phyloP scores from a whole-genome alignment of 2,329 filamentous ascomycete genomes.

The Stagonosporopsis rhizophila region DNA sequence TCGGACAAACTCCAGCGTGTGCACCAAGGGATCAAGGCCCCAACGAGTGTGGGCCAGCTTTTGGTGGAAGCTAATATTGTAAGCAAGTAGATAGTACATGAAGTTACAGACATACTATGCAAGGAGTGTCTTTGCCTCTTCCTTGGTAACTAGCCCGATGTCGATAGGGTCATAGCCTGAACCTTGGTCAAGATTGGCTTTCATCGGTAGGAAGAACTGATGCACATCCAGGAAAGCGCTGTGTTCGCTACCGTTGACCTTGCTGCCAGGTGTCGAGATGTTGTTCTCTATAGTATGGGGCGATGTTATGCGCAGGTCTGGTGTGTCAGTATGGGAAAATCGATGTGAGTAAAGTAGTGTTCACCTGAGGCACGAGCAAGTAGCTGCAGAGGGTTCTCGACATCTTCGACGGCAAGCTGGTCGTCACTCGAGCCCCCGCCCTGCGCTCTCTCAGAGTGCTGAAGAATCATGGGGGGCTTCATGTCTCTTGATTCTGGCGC shows the following conservation, averaged over 20 bases:
- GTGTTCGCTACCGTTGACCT: constrained; percentile 41
- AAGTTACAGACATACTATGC: constrained; percentile 61
- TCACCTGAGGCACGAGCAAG: constrained; percentile 70
- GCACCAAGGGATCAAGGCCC: constrained; percentile 73
- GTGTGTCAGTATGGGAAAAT: neutral
- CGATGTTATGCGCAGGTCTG: constrained; percentile 65
- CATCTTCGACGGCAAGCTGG: constrained; percentile 67
- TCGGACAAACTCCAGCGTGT: constrained; percentile 70
- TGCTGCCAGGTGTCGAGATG: constrained; percentile 39
- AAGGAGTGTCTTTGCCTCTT: constrained; percentile 71
- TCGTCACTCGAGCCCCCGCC: constrained; percentile 45
- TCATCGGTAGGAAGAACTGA: constrained; percentile 71
- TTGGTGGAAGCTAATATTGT: constrained; percentile 65
- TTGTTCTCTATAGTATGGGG: constrained; percentile 29
- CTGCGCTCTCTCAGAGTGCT: constrained; percentile 33
- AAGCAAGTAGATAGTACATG: neutral
- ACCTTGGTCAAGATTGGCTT: constrained; percentile 68
- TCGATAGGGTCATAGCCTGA: constrained; percentile 72
- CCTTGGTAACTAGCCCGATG: constrained; percentile 70
- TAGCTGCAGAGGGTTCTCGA: constrained; percentile 76
- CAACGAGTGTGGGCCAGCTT: constrained; percentile 76
- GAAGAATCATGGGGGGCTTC: constrained; percentile 22
- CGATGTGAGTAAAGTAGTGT: neutral
- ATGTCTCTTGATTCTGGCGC: constrained; percentile 7
- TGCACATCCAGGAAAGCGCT: constrained; percentile 60